Base-by-base conservation (phyloP, 768 basidiomycete species). In the Antrodiella citrinella region DNA sequence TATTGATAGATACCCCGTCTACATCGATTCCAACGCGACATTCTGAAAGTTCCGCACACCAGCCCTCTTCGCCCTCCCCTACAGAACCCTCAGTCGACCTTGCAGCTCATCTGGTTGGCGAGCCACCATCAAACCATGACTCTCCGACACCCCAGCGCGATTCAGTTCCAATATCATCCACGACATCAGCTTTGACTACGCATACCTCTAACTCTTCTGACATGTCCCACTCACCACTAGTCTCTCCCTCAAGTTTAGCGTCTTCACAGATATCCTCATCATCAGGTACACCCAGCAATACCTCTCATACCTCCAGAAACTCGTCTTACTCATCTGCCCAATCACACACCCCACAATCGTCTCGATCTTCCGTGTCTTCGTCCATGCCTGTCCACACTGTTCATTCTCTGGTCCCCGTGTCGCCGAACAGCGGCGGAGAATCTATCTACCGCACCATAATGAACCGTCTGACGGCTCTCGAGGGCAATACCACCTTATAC, bases 381-480 rank as follows among this genome's bases (percentile, higher is more conserved):
- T 18, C 35, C 35, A 38, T 38, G 9, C 41, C 41, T 10, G 18
- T 43, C 41, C 41, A 43, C 18, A 43, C 41, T 43, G 35, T 49
- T 43, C 56, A 26, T 18, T 54, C 30, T 25, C 53, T 52, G 20
- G 47, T 53, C 57, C 39, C 54, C 54, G 50, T 56, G 22, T 48
- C 62, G 44, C 40, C 59, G 1, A 35, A 35, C 30, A 56, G 66
- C 0, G 74, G 77, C 11, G 90, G 89, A 20, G 96, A 99, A 64
- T 94, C 91, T 1, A 93, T 99, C 56, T 98, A 96, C 59, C 85
- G 92, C 5, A 90, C 86, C 11, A 99, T 98, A 57, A 94, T 94
- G 82, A 95, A 96, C 57, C 84, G 93, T 4, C 75, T 99, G 10
- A 78, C 80, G 2, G 78, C 81, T 4, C 75, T 98, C 12, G 94